Conservation (phyloP, 1,284 basidiomycete genomes). For the Cerioporus squamosus region DNA sequence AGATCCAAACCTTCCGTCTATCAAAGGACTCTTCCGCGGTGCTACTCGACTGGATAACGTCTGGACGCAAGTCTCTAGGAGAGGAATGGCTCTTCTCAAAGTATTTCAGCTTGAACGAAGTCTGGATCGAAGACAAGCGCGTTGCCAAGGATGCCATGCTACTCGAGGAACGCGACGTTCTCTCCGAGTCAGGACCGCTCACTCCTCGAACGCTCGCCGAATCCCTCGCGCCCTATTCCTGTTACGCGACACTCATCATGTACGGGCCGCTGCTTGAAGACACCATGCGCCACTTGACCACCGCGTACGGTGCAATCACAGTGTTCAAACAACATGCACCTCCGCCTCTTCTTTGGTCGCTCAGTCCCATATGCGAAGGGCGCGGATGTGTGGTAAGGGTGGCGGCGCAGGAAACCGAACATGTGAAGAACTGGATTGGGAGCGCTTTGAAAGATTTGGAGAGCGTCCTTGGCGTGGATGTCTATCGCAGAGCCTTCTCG, state of each 20-base stretch:
- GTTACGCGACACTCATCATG: conserved; percentile 84
- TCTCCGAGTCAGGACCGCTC: conserved; percentile 27
- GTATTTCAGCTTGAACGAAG: conserved; percentile 88
- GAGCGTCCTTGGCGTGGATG: conserved; percentile 61
- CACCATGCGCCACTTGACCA: conserved; percentile 50
- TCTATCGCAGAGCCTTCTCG: conserved; percentile 63
- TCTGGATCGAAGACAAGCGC: conserved; percentile 66
- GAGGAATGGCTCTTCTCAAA: conserved; percentile 91
- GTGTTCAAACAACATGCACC: conserved; percentile 63
- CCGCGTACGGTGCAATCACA: conserved; percentile 57
- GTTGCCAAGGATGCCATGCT: conserved; percentile 80
- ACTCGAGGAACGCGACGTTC: conserved; percentile 54
- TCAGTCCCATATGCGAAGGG: conserved; percentile 54
- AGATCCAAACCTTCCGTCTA: conserved; percentile 78
- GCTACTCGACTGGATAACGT: conserved; percentile 91
- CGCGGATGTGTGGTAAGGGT: conserved; percentile 67
- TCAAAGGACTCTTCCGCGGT: conserved; percentile 63
- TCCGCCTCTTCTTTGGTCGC: conserved; percentile 77
- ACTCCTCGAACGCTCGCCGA: conserved; percentile 57
- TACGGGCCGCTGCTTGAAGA: conserved; percentile 61
- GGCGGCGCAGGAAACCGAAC: conserved; percentile 75
- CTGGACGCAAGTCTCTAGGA: conserved; percentile 76
- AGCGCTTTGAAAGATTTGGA: conserved; percentile 55
- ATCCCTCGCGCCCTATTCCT: conserved; percentile 76
- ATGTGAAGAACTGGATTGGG: conserved; percentile 71